Base-by-base conservation (phyloP, 2,329 filamentous ascomycete species). In the Pseudogymnoascus sp. region DNA sequence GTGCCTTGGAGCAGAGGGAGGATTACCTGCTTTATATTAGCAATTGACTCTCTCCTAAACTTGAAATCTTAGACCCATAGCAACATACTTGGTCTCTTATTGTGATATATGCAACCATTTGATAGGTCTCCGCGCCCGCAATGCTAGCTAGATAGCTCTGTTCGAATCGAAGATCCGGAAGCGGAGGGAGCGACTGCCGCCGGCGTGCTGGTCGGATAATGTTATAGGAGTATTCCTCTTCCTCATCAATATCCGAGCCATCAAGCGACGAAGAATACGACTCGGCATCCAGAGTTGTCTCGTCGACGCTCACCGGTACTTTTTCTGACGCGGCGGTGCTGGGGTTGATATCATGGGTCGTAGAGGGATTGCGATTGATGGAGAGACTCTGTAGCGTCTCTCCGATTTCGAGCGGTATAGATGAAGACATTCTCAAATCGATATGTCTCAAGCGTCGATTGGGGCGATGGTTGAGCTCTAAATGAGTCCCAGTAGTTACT, bases 121-220 rank as follows among this genome's bases (percentile, higher is more conserved):
- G 87, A 85, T 87, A 92, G 22, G 84, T 86, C 66, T 94, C 84
- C 36, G 91, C 91, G 61, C 84, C 80, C 66, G 87, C 83, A 68
- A 99, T 89, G 76, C 91, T 96, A 68, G 89, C 88, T 61, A 99
- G 82, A 74, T 99, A 99, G 80, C 92, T 97, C 81, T 99, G 94
- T 77, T 99, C 94, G 76, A 97, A 97, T 43, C 94, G 85, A 66
- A 99, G 78, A 76, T 99, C 94, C 3, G 92, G 91, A 70, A 97
- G 82, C 7, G 85, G 83, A 30, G 82, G 83, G 60, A 86, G 76
- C 57, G 77, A 78, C 59, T 76, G 76, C 61, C 78, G 74, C 53
- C 84, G 79, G n/a, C 77, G 77, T 6, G 76, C 67, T 2, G 78
- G 80, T 43, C 79, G 78, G 59, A 91, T 74, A 4, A 87, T 80